A percentile compares a stretch with the other conserved stretches of the same genome.
Evolutionary conservation across 1,284 basidiomycete species (phyloP).

Genomic region (Exobasidium rhododendri): DNA sequence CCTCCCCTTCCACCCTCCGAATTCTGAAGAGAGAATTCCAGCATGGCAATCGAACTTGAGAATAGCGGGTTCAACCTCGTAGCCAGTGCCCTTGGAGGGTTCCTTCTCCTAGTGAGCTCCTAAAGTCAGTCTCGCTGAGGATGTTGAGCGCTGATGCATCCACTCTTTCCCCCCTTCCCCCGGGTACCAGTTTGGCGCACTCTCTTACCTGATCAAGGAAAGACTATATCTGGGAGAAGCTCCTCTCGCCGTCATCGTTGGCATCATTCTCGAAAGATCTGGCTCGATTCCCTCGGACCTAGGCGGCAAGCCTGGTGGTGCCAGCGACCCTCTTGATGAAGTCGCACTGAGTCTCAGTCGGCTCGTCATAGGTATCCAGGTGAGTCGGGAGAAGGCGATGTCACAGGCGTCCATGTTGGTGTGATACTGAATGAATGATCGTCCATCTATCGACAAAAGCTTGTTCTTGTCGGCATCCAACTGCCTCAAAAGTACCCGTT

Average conservation of each 20-base stretch:
- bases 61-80: not conserved
- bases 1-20: too few relatives aligned
- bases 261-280: conserved; percentile 36
- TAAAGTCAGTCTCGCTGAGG: too few relatives aligned
- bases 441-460: not conserved
- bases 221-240: conserved; percentile 41
- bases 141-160: too few relatives aligned
- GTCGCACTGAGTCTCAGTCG: conserved; percentile 33
- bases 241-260: conserved; percentile 38
- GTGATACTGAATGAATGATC: too few relatives aligned
- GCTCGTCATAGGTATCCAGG: conserved; percentile 41
- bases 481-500: conserved; percentile 41
- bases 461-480: conserved; percentile 36
- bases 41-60: conserved; percentile 5
- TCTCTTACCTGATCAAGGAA: conserved; percentile 45
- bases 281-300: conserved; percentile 19
- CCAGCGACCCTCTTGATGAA: conserved; percentile 20
- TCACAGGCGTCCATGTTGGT: too few relatives aligned
- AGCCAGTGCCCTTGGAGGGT: not conserved
- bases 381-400: too few relatives aligned
- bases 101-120: not conserved
- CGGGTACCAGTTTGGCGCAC: conserved; percentile 33
- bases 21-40: too few relatives aligned
- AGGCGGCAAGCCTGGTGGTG: conserved; percentile 8
- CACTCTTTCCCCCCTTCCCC: too few relatives aligned